These are phyloP conservation scores for Elasticomyces elasticus DNA, from an alignment of 495 filamentous ascomycete species.

Conservation along the genomic window DNA sequence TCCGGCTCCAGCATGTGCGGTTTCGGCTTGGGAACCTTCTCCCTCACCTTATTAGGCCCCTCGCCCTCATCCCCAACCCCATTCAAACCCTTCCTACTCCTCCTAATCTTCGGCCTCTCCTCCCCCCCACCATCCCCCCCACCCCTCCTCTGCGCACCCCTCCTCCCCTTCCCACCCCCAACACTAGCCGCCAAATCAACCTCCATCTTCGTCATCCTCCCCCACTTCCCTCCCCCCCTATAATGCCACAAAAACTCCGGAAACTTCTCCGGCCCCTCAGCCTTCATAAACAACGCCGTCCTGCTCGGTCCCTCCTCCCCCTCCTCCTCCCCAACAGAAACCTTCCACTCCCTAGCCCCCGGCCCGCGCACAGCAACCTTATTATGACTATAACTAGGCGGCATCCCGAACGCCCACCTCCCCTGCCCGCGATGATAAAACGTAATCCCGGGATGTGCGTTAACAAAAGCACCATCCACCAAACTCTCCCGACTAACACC, in stretches of 20 bases:
- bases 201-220: slow-evolving; percentile 15
- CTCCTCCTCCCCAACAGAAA: neutral
- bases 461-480: slow-evolving; percentile 12
- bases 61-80: no score
- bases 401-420: slow-evolving; percentile 18
- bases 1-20: slow-evolving; percentile 17
- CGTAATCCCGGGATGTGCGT: slow-evolving; percentile 10
- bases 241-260: slow-evolving; percentile 14
- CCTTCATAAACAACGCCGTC: slow-evolving; percentile 5
- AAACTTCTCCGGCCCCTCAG: slow-evolving; percentile 13
- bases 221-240: slow-evolving; percentile 21
- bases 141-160: neutral
- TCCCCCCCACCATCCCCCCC: neutral
- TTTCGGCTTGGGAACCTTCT: slow-evolving; percentile 12
- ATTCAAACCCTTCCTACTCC: neutral
- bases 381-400: slow-evolving; percentile 5
- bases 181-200: neutral
- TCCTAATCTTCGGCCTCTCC: neutral
- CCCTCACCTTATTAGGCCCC: no score
- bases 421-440: slow-evolving; percentile 22
- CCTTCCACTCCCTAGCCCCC: neutral
- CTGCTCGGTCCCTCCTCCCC: neutral
- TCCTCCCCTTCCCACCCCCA: neutral
- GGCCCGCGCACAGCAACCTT: slow-evolving; percentile 20
- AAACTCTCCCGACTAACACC: neutral